Conservation (phyloP, 2,329 filamentous ascomycete genomes). For the Aspergillus aculeatus region DNA sequence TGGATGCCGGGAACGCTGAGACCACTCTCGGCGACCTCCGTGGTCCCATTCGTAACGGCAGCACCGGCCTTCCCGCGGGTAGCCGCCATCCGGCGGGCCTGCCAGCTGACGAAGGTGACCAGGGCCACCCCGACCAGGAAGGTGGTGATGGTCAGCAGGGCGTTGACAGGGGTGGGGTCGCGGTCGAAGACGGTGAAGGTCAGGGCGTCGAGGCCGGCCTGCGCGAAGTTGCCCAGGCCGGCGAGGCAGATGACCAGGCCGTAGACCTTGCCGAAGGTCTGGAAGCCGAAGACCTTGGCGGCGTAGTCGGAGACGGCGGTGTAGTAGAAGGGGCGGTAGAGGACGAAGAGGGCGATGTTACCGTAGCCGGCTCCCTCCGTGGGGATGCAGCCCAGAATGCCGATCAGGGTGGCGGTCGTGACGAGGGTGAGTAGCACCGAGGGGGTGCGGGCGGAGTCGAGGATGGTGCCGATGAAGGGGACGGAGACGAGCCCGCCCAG, state of each 20-base stretch:
- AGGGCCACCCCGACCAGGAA: conserved; percentile 64
- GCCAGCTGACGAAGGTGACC: conserved; percentile 63
- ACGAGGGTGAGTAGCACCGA: conserved; percentile 71
- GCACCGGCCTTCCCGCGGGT: no score
- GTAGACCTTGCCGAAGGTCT: conserved; percentile 92
- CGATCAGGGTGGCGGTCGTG: conserved; percentile 68
- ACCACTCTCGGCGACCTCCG: not conserved
- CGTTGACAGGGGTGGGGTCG: conserved; percentile 75
- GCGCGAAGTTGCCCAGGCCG: conserved; percentile 79
- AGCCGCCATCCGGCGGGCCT: conserved; percentile 38
- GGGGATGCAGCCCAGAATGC: conserved; percentile 72
- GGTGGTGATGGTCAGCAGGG: conserved; percentile 63
- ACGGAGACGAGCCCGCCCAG: conserved; percentile 80
- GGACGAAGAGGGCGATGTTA: conserved; percentile 74
- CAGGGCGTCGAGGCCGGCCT: conserved; percentile 74
- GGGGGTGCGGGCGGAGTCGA: conserved; percentile 73
- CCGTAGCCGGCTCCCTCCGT: conserved; percentile 68
- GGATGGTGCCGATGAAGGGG: conserved; percentile 77
- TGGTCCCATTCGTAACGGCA: not conserved
- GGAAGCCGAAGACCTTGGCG: conserved; percentile 89
- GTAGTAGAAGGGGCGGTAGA: conserved; percentile 86
- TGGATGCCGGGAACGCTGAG: not conserved
- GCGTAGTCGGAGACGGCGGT: conserved; percentile 84
- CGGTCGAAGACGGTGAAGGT: conserved; percentile 71
- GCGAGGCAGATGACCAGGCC: conserved; percentile 84